Percentiles rank a stretch among this genome's conserved stretches.
phyloP scores from a whole-genome alignment of 2,329 filamentous ascomycete genomes.

The Aspergillus glaucus region DNA sequence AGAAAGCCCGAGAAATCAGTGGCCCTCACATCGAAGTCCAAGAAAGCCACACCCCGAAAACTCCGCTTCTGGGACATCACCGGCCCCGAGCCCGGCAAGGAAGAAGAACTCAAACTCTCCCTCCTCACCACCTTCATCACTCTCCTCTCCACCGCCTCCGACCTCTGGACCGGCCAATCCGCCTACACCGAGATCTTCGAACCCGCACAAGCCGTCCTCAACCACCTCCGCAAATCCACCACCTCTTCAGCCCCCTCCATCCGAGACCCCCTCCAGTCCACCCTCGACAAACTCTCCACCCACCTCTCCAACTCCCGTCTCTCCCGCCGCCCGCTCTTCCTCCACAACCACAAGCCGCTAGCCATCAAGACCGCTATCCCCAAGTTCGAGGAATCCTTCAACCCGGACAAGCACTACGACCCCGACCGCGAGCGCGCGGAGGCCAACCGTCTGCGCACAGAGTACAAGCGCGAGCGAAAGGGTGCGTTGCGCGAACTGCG shows the following conservation, averaged over 20 bases:
- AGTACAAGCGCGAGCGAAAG: conserved; percentile 94
- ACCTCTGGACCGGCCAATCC: conserved; percentile 66
- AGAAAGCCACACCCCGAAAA: conserved; percentile 40
- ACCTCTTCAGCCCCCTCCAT: conserved; percentile 43
- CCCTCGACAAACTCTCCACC: conserved; percentile 32
- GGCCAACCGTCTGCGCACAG: conserved; percentile 72
- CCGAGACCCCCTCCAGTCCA: conserved; percentile 22
- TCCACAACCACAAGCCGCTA: conserved; percentile 83
- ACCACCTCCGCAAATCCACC: conserved; percentile 52
- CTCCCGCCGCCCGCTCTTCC: conserved; percentile 68
- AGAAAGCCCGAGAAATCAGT: conserved; percentile 51
- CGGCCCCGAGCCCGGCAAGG: conserved; percentile 11
- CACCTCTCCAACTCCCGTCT: conserved; percentile 55
- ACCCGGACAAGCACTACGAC: conserved; percentile 95
- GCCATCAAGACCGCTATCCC: conserved; percentile 83
- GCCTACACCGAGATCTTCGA: conserved; percentile 75
- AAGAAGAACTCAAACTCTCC: conserved; percentile 49
- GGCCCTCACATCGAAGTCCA: conserved; percentile 37
- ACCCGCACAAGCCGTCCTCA: conserved; percentile 54
- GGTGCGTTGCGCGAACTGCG: conserved; percentile 87
- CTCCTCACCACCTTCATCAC: conserved; percentile 58
- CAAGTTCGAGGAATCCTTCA: conserved; percentile 94
- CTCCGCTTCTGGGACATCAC: conserved; percentile 56
- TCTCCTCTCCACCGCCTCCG: conserved; percentile 61
- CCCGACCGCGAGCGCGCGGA: conserved; percentile 86